Evolutionary conservation across 805 yeast genomes (phyloP).

Genomic region (Candida hispaniensis): DNA sequence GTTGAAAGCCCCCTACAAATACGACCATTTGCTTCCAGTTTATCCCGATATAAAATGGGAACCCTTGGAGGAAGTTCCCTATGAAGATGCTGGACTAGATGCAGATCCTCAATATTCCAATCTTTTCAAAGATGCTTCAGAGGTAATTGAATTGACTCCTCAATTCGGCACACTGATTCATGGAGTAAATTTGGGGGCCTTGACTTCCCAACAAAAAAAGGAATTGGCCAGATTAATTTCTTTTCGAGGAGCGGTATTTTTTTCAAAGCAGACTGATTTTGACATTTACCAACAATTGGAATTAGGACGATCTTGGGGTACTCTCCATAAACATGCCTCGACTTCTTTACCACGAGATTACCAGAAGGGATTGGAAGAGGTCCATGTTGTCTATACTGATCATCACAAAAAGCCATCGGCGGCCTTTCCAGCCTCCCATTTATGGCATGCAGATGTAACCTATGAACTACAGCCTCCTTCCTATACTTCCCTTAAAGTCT

Average conservation of each 20-base stretch:
- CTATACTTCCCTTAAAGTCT: constrained; percentile 39
- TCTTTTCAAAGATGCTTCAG: constrained; percentile 24
- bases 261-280: constrained; percentile 24
- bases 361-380: constrained; percentile 37
- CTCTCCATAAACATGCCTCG: constrained; percentile 16
- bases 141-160: constrained; percentile 44
- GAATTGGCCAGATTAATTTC: constrained; percentile 7
- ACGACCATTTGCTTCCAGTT: constrained; percentile 24
- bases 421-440: constrained; percentile 9
- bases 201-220: constrained; percentile 36
- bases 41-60: constrained; percentile 29
- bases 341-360: constrained; percentile 13
- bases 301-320: constrained; percentile 14
- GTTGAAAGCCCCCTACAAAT: constrained; percentile 21
- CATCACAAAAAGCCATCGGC: constrained; percentile 20
- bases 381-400: constrained; percentile 50
- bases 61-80: constrained; percentile 22
- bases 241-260: constrained; percentile 9
- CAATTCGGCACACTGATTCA: constrained; percentile 56
- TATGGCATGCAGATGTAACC: constrained; percentile 44
- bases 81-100: constrained; percentile 23
- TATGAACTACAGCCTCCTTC: constrained; percentile 48
- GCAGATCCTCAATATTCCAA: constrained; percentile 27
- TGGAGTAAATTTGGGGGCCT: constrained; percentile 37
- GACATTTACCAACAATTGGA: constrained; percentile 8